Evolutionary conservation across 306 rosid species (phyloP), one percentile per base, ranked within the genome.

Genomic region (Cicer cuneatum): DNA sequence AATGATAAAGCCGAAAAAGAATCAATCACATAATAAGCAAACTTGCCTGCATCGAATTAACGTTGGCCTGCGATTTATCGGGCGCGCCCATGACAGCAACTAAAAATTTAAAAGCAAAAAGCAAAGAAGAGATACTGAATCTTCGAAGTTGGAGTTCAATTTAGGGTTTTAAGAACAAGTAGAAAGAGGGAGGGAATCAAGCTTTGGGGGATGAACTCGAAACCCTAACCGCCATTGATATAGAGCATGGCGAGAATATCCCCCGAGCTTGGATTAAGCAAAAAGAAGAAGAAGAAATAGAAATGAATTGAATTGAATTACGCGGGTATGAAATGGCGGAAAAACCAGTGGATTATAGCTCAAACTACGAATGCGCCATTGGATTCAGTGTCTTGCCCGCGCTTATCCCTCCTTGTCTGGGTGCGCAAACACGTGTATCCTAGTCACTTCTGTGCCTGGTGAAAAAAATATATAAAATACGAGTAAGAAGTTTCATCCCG

Each of bases 31-130:
- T 48, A 54, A 7, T 29, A 70, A 72, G 39, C 15, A 66, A 37
- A 85, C 86, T 85, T 49, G 81, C 98, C 97, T 93, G 98, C 93
- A 89, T 83, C 83, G 96, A 93, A 83, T 82, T 93, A 66, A 84
- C 57, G 85, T 75, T 90, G 19, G 79, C 69, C 82, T 80, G 97
- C 8, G 98, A 79, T 83, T 88, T 93, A 71, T 93, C 98, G 42
- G 87, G 89, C 53, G 96, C 96, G 73, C 92, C 93, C 98, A 93
- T 93, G 29, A 29, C 73, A 77, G 79, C 57, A 88, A 71, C 72
- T 74, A 71, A 69, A 86, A 74, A 64, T 66, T 53, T 76, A 6
- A 56, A 72, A 51, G 71, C 69, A 24, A 43, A 46, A n/a, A 39
- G 14, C 60, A 46, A 43, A 78, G 35, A 77, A 16, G 71, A 45